phyloP scores from a whole-genome alignment of 192 early-diverging fungal species.

The Gryganskiella cystojenkinii region DNA sequence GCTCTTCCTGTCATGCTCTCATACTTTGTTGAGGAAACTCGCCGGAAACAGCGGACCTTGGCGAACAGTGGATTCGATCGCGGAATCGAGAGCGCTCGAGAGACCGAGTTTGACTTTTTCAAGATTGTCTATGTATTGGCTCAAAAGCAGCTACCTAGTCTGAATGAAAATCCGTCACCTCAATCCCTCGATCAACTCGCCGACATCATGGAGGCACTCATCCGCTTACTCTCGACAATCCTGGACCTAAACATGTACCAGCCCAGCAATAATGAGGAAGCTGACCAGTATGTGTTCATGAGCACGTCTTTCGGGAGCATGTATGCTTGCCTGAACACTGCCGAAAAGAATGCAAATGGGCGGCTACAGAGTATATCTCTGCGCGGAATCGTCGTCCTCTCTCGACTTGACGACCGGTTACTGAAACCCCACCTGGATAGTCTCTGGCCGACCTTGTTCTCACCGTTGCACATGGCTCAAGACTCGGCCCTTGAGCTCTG shows the following conservation, averaged over 20 bases:
- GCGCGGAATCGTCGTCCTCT: slow-evolving; percentile 29
- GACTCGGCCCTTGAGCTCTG: slow-evolving; percentile 33
- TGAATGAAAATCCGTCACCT: slow-evolving; percentile 7
- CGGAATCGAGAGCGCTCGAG: slow-evolving; percentile 24
- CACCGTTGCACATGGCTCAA: slow-evolving; percentile 9
- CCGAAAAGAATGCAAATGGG: slow-evolving; percentile 7
- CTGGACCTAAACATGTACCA: slow-evolving; percentile 48
- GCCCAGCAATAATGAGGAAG: slow-evolving; percentile 43
- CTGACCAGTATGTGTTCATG: slow-evolving; percentile 51
- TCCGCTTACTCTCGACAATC: slow-evolving; percentile 17
- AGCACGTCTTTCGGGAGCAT: slow-evolving; percentile 34
- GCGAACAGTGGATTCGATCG: slow-evolving; percentile 37
- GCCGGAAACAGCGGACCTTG: slow-evolving; percentile 28
- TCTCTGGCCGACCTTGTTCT: slow-evolving; percentile 37
- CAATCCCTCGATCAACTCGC: slow-evolving; percentile 12
- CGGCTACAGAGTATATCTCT: slow-evolving; percentile 34
- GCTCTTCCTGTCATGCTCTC: slow-evolving; percentile 18
- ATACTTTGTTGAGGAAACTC: slow-evolving; percentile 43
- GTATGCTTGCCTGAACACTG: slow-evolving; percentile 24
- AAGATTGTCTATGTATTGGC: slow-evolving; percentile 45
- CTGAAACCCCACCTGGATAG: slow-evolving; percentile 47
- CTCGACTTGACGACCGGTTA: slow-evolving; percentile 40
- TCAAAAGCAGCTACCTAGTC: slow-evolving; percentile 24
- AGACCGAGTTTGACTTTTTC: slow-evolving; percentile 45
- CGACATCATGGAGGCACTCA: slow-evolving; percentile 40